These are phyloP conservation scores for Withania somnifera DNA, from an alignment of 305 asterid genomes.

Conservation along the genomic window DNA sequence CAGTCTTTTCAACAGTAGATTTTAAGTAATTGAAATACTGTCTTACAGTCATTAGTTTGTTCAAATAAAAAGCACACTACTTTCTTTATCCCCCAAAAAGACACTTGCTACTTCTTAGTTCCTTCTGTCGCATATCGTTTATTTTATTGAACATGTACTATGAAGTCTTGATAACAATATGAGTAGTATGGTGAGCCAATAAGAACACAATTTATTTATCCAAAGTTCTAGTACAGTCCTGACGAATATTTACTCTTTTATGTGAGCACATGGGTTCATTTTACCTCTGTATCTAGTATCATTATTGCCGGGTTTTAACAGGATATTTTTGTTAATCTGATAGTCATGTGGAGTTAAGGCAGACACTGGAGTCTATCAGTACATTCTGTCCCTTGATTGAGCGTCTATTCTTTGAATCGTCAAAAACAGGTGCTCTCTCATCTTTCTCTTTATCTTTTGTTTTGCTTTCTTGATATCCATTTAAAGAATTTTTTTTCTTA, in stretches of 20 bases:
- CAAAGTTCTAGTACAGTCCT: not conserved
- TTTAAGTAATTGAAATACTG: too few species aligned
- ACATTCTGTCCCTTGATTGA: conserved; percentile 54
- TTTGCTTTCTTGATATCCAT: not conserved
- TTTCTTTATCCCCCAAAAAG: not conserved
- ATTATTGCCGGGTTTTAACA: not conserved
- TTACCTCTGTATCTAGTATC: not conserved
- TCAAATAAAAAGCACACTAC: not conserved
- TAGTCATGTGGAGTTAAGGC: conserved; percentile 60
- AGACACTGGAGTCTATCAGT: conserved; percentile 64
- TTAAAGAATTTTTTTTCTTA: conserved; percentile 10
- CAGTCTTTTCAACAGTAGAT: too few species aligned
- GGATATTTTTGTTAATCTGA: conserved; percentile 10
- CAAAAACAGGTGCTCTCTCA: conserved; percentile 46
- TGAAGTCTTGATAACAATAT: not conserved
- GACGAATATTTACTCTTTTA: not conserved
- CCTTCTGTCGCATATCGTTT: not conserved
- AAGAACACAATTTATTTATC: not conserved
- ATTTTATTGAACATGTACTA: not conserved
- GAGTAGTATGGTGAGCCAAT: not conserved
- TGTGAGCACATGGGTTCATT: not conserved
- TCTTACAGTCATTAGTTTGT: not conserved
- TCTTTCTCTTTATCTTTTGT: not conserved
- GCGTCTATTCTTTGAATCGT: conserved; percentile 66
- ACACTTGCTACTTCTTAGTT: not conserved